Conservation (phyloP, 2,329 filamentous ascomycete species). For the Fusarium illudens region DNA sequence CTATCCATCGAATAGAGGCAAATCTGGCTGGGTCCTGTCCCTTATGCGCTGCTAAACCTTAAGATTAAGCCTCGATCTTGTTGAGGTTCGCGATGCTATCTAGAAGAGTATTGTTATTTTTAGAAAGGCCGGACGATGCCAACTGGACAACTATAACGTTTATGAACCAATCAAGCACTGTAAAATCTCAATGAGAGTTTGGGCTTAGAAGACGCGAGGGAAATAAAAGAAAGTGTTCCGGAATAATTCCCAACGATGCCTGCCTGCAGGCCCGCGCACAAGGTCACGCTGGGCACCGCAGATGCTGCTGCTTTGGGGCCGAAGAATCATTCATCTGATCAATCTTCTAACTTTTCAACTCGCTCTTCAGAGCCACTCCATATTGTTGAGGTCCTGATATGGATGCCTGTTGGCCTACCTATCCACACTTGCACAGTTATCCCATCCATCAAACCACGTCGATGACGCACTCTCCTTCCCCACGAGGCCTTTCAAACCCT, state of each 20-base stretch:
- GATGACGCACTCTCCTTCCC: constrained; percentile 4
- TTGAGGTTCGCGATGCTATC: not conserved
- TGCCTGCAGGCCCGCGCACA: no score
- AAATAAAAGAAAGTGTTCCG: no score
- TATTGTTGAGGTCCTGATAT: not conserved
- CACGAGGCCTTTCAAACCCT: constrained; percentile 4
- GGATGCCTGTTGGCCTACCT: no score
- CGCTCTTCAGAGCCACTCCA: no score
- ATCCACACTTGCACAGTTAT: not conserved
- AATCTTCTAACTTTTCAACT: no score
- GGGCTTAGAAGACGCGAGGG: not conserved
- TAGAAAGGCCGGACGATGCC: not conserved
- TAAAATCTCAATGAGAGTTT: not conserved
- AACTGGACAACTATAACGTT: not conserved
- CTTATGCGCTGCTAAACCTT: not conserved
- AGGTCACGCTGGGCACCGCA: no score
- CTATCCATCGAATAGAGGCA: not conserved
- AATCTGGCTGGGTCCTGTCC: not conserved
- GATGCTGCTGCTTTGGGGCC: no score
- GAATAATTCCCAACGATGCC: no score
- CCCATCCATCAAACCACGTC: not conserved
- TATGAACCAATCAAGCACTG: not conserved
- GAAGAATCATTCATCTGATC: no score
- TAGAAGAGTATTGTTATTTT: no score
- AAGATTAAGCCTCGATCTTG: not conserved